Percentiles rank a stretch among this genome's conserved stretches.
Conservation (phyloP, 2,329 filamentous ascomycete genomes). For the Ceratocystis ficicola region DNA sequence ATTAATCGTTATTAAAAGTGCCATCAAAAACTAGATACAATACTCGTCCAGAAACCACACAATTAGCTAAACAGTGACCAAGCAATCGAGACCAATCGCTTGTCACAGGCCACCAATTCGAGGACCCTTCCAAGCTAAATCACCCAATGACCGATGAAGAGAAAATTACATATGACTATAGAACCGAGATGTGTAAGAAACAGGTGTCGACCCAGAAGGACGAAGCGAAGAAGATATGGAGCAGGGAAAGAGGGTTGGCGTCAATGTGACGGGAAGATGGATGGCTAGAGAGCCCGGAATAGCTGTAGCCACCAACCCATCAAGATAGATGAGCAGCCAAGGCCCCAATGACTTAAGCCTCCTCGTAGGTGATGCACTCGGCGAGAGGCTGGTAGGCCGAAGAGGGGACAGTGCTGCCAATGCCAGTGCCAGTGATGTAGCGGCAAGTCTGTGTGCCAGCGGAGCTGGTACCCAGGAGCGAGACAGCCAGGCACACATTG, state of each 20-base stretch:
- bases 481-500: conserved; percentile 21
- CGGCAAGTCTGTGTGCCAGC: conserved; percentile 17
- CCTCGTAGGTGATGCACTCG: conserved; percentile 14
- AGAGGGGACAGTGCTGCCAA: conserved; percentile 4
- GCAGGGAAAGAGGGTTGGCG: background rate
- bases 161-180: conserved; percentile 14
- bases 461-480: conserved; percentile 13
- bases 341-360: conserved; percentile 1
- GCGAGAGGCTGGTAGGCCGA: conserved; percentile 1
- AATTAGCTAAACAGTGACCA: background rate
- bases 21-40: conserved; percentile 14
- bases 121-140: conserved; percentile 1
- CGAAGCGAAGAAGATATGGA: conserved; percentile 9
- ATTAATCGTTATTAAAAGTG: conserved; percentile 9
- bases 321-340: too few species aligned
- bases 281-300: background rate
- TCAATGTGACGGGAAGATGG: background rate
- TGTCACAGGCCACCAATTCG: background rate
- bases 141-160: background rate
- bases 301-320: background rate
- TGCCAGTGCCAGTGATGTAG: conserved; percentile 19
- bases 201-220: background rate
- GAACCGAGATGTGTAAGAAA: conserved; percentile 10
- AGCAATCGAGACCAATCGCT: background rate
- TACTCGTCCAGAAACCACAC: background rate